Conservation (phyloP, 768 basidiomycete species). For the Cytidiella melzeri region DNA sequence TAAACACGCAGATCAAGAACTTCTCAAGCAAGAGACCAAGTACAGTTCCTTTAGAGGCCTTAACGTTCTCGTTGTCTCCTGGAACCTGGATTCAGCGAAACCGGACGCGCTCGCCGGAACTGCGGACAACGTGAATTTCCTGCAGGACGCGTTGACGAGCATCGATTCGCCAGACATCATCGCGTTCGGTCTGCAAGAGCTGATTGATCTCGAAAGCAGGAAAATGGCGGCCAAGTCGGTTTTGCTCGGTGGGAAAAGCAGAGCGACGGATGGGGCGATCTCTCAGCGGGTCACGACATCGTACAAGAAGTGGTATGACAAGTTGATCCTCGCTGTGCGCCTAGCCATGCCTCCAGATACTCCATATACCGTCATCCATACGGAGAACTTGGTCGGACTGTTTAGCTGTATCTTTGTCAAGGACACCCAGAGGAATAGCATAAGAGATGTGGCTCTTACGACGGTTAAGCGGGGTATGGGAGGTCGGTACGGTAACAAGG, state of each 20-base stretch:
- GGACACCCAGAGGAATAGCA: constrained; percentile 47
- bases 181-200: constrained; percentile 91
- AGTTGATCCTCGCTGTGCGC: constrained; percentile 65
- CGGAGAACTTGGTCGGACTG: constrained; percentile 87
- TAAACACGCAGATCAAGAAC: constrained; percentile 55
- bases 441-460: constrained; percentile 69
- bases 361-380: constrained; percentile 77
- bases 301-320: constrained; percentile 88
- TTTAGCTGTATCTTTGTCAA: constrained; percentile 77
- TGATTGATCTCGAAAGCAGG: constrained; percentile 91
- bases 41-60: constrained; percentile 80
- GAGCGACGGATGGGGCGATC: constrained; percentile 49
- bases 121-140: constrained; percentile 70
- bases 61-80: constrained; percentile 75
- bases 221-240: constrained; percentile 92
- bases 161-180: constrained; percentile 83
- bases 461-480: constrained; percentile 91
- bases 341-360: constrained; percentile 64
- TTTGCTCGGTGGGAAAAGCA: constrained; percentile 68
- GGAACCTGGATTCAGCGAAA: constrained; percentile 89
- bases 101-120: constrained; percentile 66
- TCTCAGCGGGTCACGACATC: constrained; percentile 82
- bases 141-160: constrained; percentile 69
- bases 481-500: constrained; percentile 94
- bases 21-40: constrained; percentile 65